Percentiles rank a stretch among this genome's conserved stretches.
These are phyloP conservation scores for Talaromyces sp. DNA, from an alignment of 2,329 filamentous ascomycete species.

Conservation along the genomic window DNA sequence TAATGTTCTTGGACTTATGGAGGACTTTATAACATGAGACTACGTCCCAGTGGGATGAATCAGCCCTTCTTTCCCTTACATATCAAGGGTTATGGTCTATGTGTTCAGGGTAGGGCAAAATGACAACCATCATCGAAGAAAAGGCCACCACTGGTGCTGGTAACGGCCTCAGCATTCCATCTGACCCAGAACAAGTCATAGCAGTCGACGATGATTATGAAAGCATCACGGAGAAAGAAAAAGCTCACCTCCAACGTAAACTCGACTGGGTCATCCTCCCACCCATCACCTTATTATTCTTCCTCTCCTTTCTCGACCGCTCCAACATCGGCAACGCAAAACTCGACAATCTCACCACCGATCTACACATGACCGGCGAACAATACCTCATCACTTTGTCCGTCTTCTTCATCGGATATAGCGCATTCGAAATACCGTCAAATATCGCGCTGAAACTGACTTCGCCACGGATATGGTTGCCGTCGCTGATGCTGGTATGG, in stretches of 20 bases:
- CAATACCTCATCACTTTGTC: constrained; percentile 69
- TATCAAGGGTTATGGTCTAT: neutral
- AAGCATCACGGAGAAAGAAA: neutral
- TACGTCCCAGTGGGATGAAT: neutral
- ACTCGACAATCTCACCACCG: constrained; percentile 62
- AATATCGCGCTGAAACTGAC: constrained; percentile 31
- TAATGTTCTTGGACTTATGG: neutral
- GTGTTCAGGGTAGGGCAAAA: neutral
- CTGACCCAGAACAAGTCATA: neutral
- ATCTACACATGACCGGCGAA: constrained; percentile 58
- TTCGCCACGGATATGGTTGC: constrained; percentile 38
- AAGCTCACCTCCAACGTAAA: constrained; percentile 37
- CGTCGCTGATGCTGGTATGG: constrained; percentile 42
- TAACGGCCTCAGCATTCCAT: neutral
- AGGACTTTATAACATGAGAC: neutral
- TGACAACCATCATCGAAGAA: constrained; percentile 1
- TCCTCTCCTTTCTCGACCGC: constrained; percentile 44
- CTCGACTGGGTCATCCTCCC: constrained; percentile 45
- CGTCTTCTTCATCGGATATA: constrained; percentile 45
- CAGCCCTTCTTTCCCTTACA: neutral
- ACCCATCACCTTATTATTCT: constrained; percentile 43
- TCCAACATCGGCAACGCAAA: constrained; percentile 62
- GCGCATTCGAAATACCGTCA: constrained; percentile 29
- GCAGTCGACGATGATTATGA: neutral
- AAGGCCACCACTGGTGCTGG: neutral